phyloP scores from a whole-genome alignment of 2,329 filamentous ascomycete species.

The Botryotinia globosa region DNA sequence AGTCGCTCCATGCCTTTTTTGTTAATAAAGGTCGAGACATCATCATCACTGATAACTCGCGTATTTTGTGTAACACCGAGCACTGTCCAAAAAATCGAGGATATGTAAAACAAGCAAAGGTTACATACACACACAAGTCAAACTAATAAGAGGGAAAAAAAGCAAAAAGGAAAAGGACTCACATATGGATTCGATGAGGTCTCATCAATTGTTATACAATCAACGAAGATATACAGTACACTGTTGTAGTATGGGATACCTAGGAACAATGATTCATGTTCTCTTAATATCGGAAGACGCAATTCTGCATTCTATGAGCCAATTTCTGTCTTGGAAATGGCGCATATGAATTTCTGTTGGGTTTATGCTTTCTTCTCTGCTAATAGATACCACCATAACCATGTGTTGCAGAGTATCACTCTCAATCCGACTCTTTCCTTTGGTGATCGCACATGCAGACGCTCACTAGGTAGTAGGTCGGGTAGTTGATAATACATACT shows the following conservation, averaged over 20 bases:
- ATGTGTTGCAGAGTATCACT: slow-evolving; percentile 6
- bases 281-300: slow-evolving; percentile 5
- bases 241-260: no score
- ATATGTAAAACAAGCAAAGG: not conserved
- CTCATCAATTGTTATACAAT: slow-evolving; percentile 1
- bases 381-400: slow-evolving; percentile 16
- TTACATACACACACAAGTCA: not conserved
- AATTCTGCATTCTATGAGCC: slow-evolving; percentile 25
- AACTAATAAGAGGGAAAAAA: not conserved
- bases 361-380: not conserved
- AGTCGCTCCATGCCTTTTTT: slow-evolving; percentile 12
- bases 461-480: no score
- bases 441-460: slow-evolving; percentile 12
- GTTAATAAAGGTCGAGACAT: slow-evolving; percentile 18
- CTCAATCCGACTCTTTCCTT: not conserved
- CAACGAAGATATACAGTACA: not conserved
- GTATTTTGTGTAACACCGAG: slow-evolving; percentile 15
- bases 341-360: slow-evolving; percentile 21
- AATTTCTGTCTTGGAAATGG: slow-evolving; percentile 26
- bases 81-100: not conserved
- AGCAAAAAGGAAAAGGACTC: not conserved
- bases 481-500: no score
- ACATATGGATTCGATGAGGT: not conserved
- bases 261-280: slow-evolving; percentile 3
- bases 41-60: slow-evolving; percentile 13